A percentile compares a stretch with the other conserved stretches of the same genome.
Evolutionary conservation across 129 eudicot genomes (phyloP).

Genomic region (Ambrosia artemisiifolia): DNA sequence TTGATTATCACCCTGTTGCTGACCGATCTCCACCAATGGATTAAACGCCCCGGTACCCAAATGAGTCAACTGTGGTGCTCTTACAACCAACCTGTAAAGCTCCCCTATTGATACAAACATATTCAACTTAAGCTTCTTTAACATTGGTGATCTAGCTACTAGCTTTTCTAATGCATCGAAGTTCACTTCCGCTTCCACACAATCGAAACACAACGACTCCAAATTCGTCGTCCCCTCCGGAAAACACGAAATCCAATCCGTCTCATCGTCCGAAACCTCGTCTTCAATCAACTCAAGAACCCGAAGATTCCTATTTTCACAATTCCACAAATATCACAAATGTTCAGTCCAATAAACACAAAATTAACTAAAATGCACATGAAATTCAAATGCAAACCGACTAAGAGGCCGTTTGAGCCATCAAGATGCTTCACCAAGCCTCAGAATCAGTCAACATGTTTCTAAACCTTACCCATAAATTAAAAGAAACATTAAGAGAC

Average conservation of each 20-base stretch:
- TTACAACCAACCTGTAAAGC: conserved; percentile 48
- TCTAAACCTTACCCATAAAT: no score
- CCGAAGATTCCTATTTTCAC: conserved; percentile 52
- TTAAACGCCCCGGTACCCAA: conserved; percentile 72
- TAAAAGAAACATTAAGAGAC: no score
- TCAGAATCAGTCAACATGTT: no score
- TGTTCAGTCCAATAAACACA: background rate
- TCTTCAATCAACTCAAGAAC: conserved; percentile 73
- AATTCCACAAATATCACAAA: background rate
- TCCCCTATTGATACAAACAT: conserved; percentile 47
- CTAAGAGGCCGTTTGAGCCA: no score
- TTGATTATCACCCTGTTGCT: conserved; percentile 36
- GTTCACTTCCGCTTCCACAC: conserved; percentile 54
- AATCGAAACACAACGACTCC: conserved; percentile 61
- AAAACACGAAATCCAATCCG: conserved; percentile 72
- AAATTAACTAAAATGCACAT: background rate
- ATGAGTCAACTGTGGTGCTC: conserved; percentile 75
- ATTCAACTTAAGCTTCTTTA: conserved; percentile 66
- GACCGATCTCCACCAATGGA: conserved; percentile 23
- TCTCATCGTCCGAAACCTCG: conserved; percentile 63
- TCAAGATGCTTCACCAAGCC: no score
- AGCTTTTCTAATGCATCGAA: conserved; percentile 64
- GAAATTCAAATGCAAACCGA: background rate
- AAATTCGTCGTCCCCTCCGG: conserved; percentile 51
- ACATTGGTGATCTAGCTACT: conserved; percentile 54